These are phyloP conservation scores for Colletotrichum cereale DNA, from an alignment of 2,329 filamentous ascomycete species.

Conservation along the genomic window DNA sequence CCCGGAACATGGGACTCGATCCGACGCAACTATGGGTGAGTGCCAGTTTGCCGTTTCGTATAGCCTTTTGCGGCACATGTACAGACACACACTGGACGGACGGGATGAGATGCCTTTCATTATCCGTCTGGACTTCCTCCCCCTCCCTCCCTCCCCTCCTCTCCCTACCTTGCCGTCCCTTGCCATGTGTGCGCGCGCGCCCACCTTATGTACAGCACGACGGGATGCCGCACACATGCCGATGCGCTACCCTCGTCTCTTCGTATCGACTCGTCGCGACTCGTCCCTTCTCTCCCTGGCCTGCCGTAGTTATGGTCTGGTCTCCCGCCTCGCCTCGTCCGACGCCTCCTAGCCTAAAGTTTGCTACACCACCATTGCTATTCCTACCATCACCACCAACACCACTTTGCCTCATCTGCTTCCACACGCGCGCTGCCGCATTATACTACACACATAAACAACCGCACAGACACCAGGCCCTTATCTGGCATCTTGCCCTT, in stretches of 20 bases:
- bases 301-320: constrained; percentile 29
- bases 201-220: constrained; percentile 8
- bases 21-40: constrained; percentile 53
- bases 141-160: background rate
- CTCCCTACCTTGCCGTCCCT: constrained; percentile 7
- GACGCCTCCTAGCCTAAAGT: constrained; percentile 11
- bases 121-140: background rate
- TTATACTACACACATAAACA: background rate
- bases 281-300: constrained; percentile 30
- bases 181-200: background rate
- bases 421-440: constrained; percentile 23
- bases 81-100: background rate
- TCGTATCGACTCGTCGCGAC: constrained; percentile 14
- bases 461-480: constrained; percentile 26
- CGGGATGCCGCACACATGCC: constrained; percentile 2
- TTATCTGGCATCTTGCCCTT: constrained; percentile 21
- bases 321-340: constrained; percentile 17
- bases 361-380: constrained; percentile 4
- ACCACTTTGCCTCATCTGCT: constrained; percentile 18
- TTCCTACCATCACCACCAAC: constrained; percentile 13
- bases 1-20: constrained; percentile 50
- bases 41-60: constrained; percentile 35
- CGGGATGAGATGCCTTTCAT: constrained; percentile 1
- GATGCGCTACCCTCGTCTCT: constrained; percentile 10
- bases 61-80: constrained; percentile 13